Base-by-base conservation (phyloP, 176 grass and related monocot species). In the Otatea glauca region DNA sequence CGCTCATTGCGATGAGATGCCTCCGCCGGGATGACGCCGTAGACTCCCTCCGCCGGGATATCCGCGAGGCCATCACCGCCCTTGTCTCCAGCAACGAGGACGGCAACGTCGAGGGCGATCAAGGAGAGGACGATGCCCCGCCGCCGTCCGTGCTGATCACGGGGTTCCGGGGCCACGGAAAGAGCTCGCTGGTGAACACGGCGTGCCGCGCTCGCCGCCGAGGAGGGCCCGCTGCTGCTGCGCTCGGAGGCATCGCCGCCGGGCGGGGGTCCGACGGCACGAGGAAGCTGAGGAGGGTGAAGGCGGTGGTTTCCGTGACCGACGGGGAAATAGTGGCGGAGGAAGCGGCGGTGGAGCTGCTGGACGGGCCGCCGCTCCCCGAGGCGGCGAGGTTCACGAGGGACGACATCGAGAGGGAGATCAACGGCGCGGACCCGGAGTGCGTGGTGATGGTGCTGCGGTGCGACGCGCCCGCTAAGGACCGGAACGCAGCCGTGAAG, bases 171-270 rank as follows among this genome's bases (percentile, higher is more conserved):
- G 89, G 81, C 42, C 86, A 94, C 72, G 93, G 93, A 18, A 99
- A 95, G 91, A 96, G 96, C 83, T 99, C 93, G 2, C 89, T 99
- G 73, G 76, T 96, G 35, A 96, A 99, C 89, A 99, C 93, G 27
- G 96, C 93, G 47, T 99, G 91, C 76, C 88, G 96, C 64, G 88
- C 91, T 47, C 83, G 89, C 89, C 21, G 89, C 24, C 44, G 93
- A 99, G 88, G 74, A 83, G 13, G 96, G 93, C 27, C 93, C 89
- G 51, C 88, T 99, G 78, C 91, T 96, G 76, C 81, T 96, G 73
- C 96, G 93, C 66, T 86, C 91, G 20, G 93, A 96, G 70, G 78
- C 96, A 17, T 86, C 89, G 56, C 96, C 96, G 14, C 93, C 91
- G 42, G 87, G 91, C 11, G 71, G 90, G 66, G 86, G 15, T 18